Evolutionary conservation across 306 rosid species (phyloP).

Genomic region (Crataegus laevigata): DNA sequence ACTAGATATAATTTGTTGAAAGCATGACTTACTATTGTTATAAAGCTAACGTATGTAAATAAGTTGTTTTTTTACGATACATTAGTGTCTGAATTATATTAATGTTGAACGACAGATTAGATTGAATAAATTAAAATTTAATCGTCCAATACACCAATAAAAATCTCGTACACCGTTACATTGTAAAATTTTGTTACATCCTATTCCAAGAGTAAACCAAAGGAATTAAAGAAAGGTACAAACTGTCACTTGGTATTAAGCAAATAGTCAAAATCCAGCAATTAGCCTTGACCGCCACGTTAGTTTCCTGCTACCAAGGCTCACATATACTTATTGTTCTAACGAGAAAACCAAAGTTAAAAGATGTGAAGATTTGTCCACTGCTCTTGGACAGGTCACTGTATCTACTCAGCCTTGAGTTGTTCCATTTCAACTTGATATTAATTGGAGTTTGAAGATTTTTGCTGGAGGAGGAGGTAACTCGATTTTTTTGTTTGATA

Average conservation of each 20-base stretch:
- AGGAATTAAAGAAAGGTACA: not conserved
- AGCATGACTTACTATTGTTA: too few species aligned
- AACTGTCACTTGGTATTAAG: not conserved
- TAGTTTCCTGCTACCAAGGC: not conserved
- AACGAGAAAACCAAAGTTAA: not conserved
- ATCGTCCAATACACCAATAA: too few species aligned
- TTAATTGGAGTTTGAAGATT: not conserved
- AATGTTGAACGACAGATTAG: not conserved
- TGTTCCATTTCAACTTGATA: not conserved
- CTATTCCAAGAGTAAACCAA: not conserved
- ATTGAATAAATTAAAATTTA: too few species aligned
- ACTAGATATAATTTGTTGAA: too few species aligned
- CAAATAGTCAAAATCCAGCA: not conserved
- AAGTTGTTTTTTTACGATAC: too few species aligned
- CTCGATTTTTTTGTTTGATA: too few species aligned
- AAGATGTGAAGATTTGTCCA: not conserved
- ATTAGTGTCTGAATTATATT: too few species aligned
- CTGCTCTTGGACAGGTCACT: not conserved
- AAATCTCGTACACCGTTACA: not conserved
- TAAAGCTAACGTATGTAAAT: too few species aligned
- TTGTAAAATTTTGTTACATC: not conserved
- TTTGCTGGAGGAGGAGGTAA: not conserved
- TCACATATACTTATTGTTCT: not conserved
- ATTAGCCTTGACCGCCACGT: not conserved
- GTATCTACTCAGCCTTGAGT: not conserved